A percentile compares a stretch with the other conserved stretches of the same genome.
Evolutionary conservation across 2,329 filamentous ascomycete genomes (phyloP).

Genomic region (Ceratocystis ficicola): DNA sequence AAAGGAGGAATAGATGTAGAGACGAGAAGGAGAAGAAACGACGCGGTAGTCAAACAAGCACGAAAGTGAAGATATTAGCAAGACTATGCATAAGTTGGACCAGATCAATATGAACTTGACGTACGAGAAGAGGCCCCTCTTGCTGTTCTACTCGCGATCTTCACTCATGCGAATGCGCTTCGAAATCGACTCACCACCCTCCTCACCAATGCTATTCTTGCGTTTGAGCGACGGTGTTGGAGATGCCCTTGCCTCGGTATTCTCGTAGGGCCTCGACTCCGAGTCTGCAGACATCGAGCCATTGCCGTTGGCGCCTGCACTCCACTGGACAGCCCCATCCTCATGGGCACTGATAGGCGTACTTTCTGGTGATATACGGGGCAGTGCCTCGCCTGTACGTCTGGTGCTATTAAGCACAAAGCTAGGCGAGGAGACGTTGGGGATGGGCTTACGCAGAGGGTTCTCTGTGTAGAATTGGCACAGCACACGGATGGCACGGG

Average conservation of each 20-base stretch:
- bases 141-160: neutral
- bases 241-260: neutral
- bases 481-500: slow-evolving; percentile 64
- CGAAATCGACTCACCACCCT: slow-evolving; percentile 8
- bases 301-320: too few species aligned
- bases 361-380: slow-evolving; percentile 29
- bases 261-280: slow-evolving; percentile 10
- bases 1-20: neutral
- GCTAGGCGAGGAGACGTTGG: slow-evolving; percentile 39
- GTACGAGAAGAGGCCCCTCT: too few species aligned
- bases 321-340: neutral
- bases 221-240: slow-evolving; percentile 18
- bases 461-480: slow-evolving; percentile 55
- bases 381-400: slow-evolving; percentile 26
- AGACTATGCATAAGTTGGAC: too few species aligned
- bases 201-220: slow-evolving; percentile 10
- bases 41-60: too few species aligned
- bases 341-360: slow-evolving; percentile 24
- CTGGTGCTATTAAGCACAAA: slow-evolving; percentile 47
- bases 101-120: too few species aligned
- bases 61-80: neutral
- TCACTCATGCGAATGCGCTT: slow-evolving; percentile 14
- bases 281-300: too few species aligned
- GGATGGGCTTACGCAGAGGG: slow-evolving; percentile 46
- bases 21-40: neutral